Evolutionary conservation across 306 rosid species (phyloP).

Genomic region (barrel medic (Medicago truncatula)): MtrunA17r5.0-ANR NC_053048.1:37001001-37001500

Average conservation of each 20-base stretch:
- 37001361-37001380: not conserved
- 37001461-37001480: no score
- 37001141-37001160: conserved; percentile 25
- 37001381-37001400: conserved; percentile 4
- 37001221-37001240: conserved; percentile 87
- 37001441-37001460: not conserved
- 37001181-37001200: conserved; percentile 95
- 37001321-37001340: not conserved
- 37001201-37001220: conserved; percentile 96
- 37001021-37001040: no score
- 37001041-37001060: no score
- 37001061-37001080: no score
- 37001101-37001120: no score
- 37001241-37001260: conserved; percentile 86
- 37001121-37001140: conserved; percentile 34
- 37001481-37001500: no score
- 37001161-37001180: conserved; percentile 64
- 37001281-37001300: conserved; percentile 61
- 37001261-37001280: conserved; percentile 66
- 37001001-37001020: no score
- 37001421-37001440: not conserved
- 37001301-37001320: not conserved
- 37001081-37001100: no score
- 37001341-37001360: not conserved
- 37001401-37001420: not conserved